A percentile compares a stretch with the other conserved stretches of the same genome.
Evolutionary conservation across 202 grass and related monocot genomes (phyloP).

Genomic region (Carex sylvatica): DNA sequence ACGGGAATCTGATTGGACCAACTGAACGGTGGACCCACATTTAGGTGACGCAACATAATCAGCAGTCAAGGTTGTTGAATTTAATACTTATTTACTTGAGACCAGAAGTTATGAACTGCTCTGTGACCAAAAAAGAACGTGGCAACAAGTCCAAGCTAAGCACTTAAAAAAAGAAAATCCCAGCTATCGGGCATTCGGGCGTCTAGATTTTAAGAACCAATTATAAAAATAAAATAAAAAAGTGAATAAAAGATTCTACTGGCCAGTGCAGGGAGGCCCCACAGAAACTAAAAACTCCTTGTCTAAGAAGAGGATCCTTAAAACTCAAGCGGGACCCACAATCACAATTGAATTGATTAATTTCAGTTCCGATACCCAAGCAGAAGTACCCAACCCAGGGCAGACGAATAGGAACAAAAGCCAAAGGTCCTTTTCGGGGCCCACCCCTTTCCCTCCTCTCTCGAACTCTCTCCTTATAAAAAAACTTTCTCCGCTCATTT

Average conservation of each 20-base stretch:
- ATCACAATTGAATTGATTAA: neutral
- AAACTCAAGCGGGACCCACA: neutral
- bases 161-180: too few species aligned
- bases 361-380: neutral
- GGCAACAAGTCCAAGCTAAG: too few species aligned
- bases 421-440: neutral
- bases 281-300: neutral
- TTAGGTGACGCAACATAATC: too few species aligned
- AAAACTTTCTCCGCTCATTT: neutral
- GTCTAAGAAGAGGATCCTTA: neutral
- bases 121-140: too few species aligned
- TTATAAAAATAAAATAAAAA: neutral
- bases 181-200: too few species aligned
- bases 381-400: too few species aligned
- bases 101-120: too few species aligned
- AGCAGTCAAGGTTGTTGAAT: too few species aligned
- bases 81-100: too few species aligned
- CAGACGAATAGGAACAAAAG: neutral
- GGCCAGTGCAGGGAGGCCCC: neutral
- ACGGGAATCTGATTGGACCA: neutral
- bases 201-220: neutral
- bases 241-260: neutral
- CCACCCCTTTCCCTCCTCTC: neutral
- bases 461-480: slow-evolving; percentile 1
- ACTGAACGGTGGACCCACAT: neutral